Conservation (phyloP, 495 filamentous ascomycete species). For the Hyaloscypha hepaticicola region DNA sequence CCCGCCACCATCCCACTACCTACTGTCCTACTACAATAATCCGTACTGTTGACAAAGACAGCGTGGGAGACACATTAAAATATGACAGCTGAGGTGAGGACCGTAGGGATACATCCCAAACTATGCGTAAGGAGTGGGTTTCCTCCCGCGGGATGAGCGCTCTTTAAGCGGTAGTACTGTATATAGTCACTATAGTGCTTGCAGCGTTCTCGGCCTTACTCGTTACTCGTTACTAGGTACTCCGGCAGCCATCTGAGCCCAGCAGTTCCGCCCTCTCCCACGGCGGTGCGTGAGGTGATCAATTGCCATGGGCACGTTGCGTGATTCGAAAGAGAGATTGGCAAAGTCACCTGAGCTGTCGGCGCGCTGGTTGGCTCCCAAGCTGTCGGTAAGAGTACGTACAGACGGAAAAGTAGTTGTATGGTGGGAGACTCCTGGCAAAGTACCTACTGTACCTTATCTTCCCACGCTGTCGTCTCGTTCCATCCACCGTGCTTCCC, state of each 20-base stretch:
- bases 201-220: conserved; percentile 15
- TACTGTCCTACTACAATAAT: too few relatives aligned
- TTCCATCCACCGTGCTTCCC: neutral
- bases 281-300: neutral
- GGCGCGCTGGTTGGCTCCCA: conserved; percentile 6
- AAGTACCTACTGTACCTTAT: neutral
- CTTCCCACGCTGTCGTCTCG: neutral
- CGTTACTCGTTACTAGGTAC: neutral
- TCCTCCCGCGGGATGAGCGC: neutral
- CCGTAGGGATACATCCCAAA: neutral
- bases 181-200: conserved; percentile 10
- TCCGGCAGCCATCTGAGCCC: neutral
- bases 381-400: neutral
- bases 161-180: too few relatives aligned
- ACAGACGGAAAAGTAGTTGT: too few relatives aligned
- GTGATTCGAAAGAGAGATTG: conserved; percentile 17
- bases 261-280: neutral
- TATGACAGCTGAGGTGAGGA: conserved; percentile 2
- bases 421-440: too few relatives aligned
- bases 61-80: conserved; percentile 14
- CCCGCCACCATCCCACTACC: too few relatives aligned
- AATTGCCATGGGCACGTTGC: conserved; percentile 14
- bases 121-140: neutral
- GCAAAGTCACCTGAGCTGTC: neutral
- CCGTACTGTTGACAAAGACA: neutral